Conservation (phyloP, 1,284 basidiomycete species). For the Gastroboletus turbinatus region DNA sequence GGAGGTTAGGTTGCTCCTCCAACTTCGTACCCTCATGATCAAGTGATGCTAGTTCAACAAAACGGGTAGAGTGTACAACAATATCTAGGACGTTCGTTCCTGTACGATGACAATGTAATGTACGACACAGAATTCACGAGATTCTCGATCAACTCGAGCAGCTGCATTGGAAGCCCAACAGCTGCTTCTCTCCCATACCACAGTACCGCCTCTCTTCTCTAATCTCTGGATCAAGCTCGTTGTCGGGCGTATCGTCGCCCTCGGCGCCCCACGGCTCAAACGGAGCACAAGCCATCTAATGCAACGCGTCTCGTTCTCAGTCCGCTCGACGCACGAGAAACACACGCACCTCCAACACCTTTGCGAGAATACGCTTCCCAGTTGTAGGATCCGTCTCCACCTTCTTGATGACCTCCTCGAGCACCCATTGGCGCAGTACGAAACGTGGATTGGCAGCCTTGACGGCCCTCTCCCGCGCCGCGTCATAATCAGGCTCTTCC, state of each 20-base stretch:
- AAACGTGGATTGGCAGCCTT: conserved; percentile 79
- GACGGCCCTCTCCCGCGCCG: conserved; percentile 45
- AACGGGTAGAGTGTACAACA: not conserved
- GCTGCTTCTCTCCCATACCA: conserved; percentile 68
- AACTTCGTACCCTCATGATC: conserved; percentile 21
- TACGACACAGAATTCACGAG: not conserved
- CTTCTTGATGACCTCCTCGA: conserved; percentile 83
- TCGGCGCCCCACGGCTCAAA: conserved; percentile 82
- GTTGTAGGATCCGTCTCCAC: conserved; percentile 56
- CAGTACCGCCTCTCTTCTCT: conserved; percentile 77
- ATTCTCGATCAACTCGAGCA: conserved; percentile 77
- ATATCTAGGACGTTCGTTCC: not conserved
- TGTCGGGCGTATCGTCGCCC: conserved; percentile 40
- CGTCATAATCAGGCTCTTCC: conserved; percentile 41
- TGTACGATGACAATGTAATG: not conserved
- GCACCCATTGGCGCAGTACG: conserved; percentile 87
- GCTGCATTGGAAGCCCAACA: conserved; percentile 92
- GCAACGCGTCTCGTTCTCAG: not conserved
- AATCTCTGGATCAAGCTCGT: conserved; percentile 54
- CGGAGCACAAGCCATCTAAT: conserved; percentile 77
- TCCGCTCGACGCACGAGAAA: conserved; percentile 1
- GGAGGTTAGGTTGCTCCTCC: conserved; percentile 16
- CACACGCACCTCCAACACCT: conserved; percentile 67
- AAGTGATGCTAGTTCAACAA: conserved; percentile 3
- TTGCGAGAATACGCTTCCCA: conserved; percentile 65